Percentiles rank a stretch among this genome's conserved stretches.
phyloP scores from a whole-genome alignment of 2,329 filamentous ascomycete species.

The Endoconidiophora laricicola region DNA sequence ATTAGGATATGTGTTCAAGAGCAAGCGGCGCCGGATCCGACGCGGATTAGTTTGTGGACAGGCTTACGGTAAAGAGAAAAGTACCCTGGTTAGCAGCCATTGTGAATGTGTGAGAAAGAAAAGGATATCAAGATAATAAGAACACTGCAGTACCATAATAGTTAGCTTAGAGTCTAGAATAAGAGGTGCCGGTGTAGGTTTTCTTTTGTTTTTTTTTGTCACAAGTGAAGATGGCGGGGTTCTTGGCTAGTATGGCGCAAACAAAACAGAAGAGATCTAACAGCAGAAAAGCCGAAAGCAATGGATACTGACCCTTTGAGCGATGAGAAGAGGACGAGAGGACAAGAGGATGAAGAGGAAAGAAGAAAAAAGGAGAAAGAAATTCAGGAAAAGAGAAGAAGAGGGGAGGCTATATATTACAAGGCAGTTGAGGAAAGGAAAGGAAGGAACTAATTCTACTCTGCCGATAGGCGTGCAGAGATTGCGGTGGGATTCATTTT shows the following conservation, averaged over 20 bases:
- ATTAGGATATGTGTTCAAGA: slow-evolving; percentile 12
- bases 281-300: not conserved
- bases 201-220: not conserved
- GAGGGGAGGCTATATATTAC: slow-evolving; percentile 15
- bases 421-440: slow-evolving; percentile 5
- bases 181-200: not conserved
- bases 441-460: slow-evolving; percentile 6
- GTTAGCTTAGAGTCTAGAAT: slow-evolving; percentile 9
- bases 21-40: not conserved
- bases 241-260: not conserved
- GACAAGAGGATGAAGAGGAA: slow-evolving; percentile 13
- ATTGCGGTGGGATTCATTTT: slow-evolving; percentile 5
- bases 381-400: slow-evolving; percentile 18
- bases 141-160: slow-evolving; percentile 13
- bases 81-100: slow-evolving; percentile 49
- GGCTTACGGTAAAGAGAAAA: slow-evolving; percentile 65
- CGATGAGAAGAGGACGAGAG: slow-evolving; percentile 10
- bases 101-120: slow-evolving; percentile 24
- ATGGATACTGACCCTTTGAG: slow-evolving; percentile 9
- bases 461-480: slow-evolving; percentile 7
- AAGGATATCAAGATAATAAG: slow-evolving; percentile 13
- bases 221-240: slow-evolving; percentile 9
- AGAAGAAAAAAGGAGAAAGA: slow-evolving; percentile 13
- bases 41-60: not conserved
- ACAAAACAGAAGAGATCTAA: not conserved